A percentile compares a stretch with the other conserved stretches of the same genome.
Conservation (phyloP, 306 rosid species). For the Medicago lupulina region DNA sequence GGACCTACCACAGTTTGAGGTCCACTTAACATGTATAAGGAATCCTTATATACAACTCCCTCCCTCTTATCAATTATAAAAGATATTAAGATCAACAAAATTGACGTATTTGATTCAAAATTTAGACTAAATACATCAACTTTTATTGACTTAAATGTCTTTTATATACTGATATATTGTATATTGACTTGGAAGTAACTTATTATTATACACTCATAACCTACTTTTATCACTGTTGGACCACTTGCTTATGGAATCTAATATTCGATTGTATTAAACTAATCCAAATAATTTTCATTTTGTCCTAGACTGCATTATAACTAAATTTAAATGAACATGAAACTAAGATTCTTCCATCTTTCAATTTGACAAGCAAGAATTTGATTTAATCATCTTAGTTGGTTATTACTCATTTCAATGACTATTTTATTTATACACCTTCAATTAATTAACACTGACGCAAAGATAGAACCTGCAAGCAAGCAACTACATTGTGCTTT, state of each 20-base stretch:
- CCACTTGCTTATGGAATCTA: constrained; percentile 39
- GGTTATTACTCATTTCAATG: constrained; percentile 17
- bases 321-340: constrained; percentile 33
- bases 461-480: constrained; percentile 18
- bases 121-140: no score
- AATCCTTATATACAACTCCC: no score
- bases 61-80: no score
- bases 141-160: no score
- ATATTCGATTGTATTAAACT: constrained; percentile 21
- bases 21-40: not conserved
- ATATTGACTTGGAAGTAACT: not conserved
- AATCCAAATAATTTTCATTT: constrained; percentile 6
- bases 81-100: no score
- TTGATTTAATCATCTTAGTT: constrained; percentile 5
- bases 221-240: constrained; percentile 1
- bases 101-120: no score
- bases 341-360: constrained; percentile 22
- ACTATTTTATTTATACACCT: constrained; percentile 15
- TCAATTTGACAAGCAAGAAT: constrained; percentile 23
- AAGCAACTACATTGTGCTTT: constrained; percentile 26
- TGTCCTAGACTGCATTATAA: constrained; percentile 1
- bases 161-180: not conserved
- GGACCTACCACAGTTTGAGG: constrained; percentile 24
- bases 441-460: constrained; percentile 35
- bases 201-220: constrained; percentile 4